Evolutionary conservation across 495 filamentous ascomycete genomes (phyloP).

Genomic region (Aspergillus leporis): DNA sequence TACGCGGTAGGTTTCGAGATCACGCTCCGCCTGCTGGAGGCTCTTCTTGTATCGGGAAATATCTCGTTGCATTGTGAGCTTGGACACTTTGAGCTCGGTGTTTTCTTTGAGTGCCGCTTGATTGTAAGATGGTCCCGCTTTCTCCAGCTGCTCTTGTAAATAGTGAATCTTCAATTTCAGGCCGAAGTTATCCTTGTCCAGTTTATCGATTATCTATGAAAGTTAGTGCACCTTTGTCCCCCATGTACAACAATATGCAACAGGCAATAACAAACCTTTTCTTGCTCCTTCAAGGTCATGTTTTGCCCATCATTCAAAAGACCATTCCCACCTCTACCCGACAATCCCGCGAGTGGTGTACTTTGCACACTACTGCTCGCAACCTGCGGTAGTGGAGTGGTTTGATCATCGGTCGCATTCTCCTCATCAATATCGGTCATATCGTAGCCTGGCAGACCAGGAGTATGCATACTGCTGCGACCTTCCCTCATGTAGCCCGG

Average conservation of each 20-base stretch:
- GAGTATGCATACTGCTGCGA: slow-evolving; percentile 62
- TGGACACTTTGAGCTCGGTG: slow-evolving; percentile 89
- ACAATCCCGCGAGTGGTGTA: slow-evolving; percentile 72
- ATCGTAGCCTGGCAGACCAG: slow-evolving; percentile 58
- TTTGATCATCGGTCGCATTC: slow-evolving; percentile 56
- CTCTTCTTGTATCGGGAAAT: slow-evolving; percentile 80
- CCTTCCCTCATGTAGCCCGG: slow-evolving; percentile 65
- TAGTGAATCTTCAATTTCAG: slow-evolving; percentile 97
- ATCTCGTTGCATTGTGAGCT: slow-evolving; percentile 82
- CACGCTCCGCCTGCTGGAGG: slow-evolving; percentile 74
- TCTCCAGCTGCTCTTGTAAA: slow-evolving; percentile 81
- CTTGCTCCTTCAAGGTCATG: slow-evolving; percentile 88
- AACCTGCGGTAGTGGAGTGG: slow-evolving; percentile 67
- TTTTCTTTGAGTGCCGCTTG: slow-evolving; percentile 88
- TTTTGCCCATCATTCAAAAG: slow-evolving; percentile 75
- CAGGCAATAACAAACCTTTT: slow-evolving; percentile 61
- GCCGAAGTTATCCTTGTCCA: slow-evolving; percentile 95
- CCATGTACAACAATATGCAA: neutral
- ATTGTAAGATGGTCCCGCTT: slow-evolving; percentile 83
- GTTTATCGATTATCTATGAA: slow-evolving; percentile 77
- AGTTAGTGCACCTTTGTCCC: slow-evolving; percentile 15
- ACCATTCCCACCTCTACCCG: slow-evolving; percentile 57
- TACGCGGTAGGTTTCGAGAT: slow-evolving; percentile 72
- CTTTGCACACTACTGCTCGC: slow-evolving; percentile 75
- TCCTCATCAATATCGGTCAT: slow-evolving; percentile 68